Evolutionary conservation across 2,329 filamentous ascomycete genomes (phyloP), one percentile per base, ranked within the genome.

Genomic region (Trichoderma asperellum): DNA sequence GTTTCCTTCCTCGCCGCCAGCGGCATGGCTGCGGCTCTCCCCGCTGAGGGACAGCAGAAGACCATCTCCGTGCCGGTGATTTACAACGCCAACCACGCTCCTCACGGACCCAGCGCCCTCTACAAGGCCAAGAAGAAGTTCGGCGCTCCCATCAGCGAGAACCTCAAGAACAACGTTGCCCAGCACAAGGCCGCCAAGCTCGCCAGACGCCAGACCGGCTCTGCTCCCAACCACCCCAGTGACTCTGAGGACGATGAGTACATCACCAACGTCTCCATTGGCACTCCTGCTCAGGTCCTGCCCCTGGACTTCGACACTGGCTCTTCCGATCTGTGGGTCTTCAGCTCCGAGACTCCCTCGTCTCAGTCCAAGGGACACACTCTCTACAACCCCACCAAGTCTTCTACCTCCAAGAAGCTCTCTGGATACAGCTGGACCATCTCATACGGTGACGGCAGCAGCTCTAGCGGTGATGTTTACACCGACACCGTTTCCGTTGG

Each of bases 401-500:
- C 81, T 70, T 79, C 77, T 14, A 80, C 81, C 1, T 75, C 83
- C 14, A 71, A 78, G 71, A 74, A 77, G 68, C 70, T 83, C 34
- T 68, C 72, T 1, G 81, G 81, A 2, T 74, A 75, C n/a, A 74
- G 75, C 2, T 85, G 83, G 83, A 71, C 73, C 47, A 83, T 85
- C 69, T 72, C 72, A 0, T 85, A 85, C 67, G 83, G 82, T 21
- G 83, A 85, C 66, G 76, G 78, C 5, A 83, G 81, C 73, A 76
- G 74, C 18, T 82, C 82, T 5, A 77, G 75, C 52, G 83, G 83
- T 14, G 75, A 79, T 32, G 83, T 85, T 7, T 85, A 81, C 76
- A 76, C 72, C 18, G 83, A 85, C 70, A 76, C 70, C 1, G 82
- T 85, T 64, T 78, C 76, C 4, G 74, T 85, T 2, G 83, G 82